Evolutionary conservation across 192 early-diverging fungal species (phyloP), one percentile per base, ranked within the genome.

Genomic region (Phycomyces nitens): DNA sequence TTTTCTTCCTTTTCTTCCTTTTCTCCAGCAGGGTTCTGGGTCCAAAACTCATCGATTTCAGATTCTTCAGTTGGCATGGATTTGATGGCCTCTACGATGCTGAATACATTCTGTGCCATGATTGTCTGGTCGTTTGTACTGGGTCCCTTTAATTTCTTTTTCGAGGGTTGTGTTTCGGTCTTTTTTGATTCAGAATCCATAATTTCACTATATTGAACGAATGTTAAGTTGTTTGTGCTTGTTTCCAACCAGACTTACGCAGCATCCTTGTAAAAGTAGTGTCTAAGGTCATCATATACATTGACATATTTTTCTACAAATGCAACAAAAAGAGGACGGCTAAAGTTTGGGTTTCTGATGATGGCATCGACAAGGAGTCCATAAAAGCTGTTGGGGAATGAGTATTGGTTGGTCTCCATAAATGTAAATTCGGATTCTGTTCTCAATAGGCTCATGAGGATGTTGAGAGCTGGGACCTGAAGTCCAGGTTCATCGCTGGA

Each of bases 231-330:
- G n/a, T n/a, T n/a, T n/a, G n/a, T n/a, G n/a, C n/a, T n/a, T n/a
- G n/a, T n/a, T n/a, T n/a, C n/a, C n/a, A n/a, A n/a, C n/a, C n/a
- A 16, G 4, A 84, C 77, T 52, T 74, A 77, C 73, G 74, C 66
- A 6, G 84, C 61, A 66, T 86, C 75, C 69, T 87, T 89, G 71
- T 83, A 86, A 69, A 94, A 95, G 72, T 93, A 92, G 64, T 84
- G 84, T 66, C 92, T 82, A 44, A 96, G 70, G 67, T 98, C 96
- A 65, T 92, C 92, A 72, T 92, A 94, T 8, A 72, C 67, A 70
- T 89, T 90, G 39, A 94, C 62, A 58, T 88, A 86, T 42, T 86
- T 85, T 52, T 88, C 85, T 1, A 86, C 74, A 22, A 94, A 73
- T 58, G 82, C 76, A 12, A 78, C 81, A 47, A 82, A 53, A 34